Conservation (phyloP, 2,329 filamentous ascomycete species). For the Sporothrix globosa region DNA sequence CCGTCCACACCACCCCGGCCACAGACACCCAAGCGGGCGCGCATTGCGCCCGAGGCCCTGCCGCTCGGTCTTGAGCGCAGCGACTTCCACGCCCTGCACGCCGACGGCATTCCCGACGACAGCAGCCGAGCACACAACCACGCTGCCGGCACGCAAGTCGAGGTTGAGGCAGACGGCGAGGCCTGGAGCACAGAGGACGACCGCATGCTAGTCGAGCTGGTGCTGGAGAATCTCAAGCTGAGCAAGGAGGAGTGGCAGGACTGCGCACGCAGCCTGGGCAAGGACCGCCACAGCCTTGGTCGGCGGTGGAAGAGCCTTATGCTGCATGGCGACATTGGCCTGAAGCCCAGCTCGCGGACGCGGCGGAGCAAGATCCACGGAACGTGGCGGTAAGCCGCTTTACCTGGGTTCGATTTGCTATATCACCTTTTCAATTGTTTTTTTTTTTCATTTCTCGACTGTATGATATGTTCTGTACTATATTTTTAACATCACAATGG, state of each 20-base stretch:
- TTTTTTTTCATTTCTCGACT: background rate
- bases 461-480: slow-evolving; percentile 23
- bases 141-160: slow-evolving; percentile 46
- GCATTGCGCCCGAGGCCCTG: slow-evolving; percentile 63
- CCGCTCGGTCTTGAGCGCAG: slow-evolving; percentile 62
- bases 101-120: slow-evolving; percentile 40
- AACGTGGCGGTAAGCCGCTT: slow-evolving; percentile 55
- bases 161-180: slow-evolving; percentile 51
- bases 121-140: slow-evolving; percentile 22
- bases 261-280: slow-evolving; percentile 65
- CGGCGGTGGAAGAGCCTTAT: slow-evolving; percentile 67
- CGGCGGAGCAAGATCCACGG: slow-evolving; percentile 55
- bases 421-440: slow-evolving; percentile 4
- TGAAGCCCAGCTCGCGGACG: slow-evolving; percentile 52
- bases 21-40: slow-evolving; percentile 62
- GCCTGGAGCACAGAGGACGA: slow-evolving; percentile 67
- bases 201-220: slow-evolving; percentile 66
- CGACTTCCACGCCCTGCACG: slow-evolving; percentile 60
- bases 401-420: slow-evolving; percentile 3
- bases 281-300: slow-evolving; percentile 60
- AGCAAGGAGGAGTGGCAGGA: slow-evolving; percentile 69
- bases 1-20: slow-evolving; percentile 43
- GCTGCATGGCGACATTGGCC: slow-evolving; percentile 60
- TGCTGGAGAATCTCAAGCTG: slow-evolving; percentile 67
- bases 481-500: slow-evolving; percentile 13